phyloP scores from a whole-genome alignment of 805 yeast genomes.

The Pichia scutulata region DNA sequence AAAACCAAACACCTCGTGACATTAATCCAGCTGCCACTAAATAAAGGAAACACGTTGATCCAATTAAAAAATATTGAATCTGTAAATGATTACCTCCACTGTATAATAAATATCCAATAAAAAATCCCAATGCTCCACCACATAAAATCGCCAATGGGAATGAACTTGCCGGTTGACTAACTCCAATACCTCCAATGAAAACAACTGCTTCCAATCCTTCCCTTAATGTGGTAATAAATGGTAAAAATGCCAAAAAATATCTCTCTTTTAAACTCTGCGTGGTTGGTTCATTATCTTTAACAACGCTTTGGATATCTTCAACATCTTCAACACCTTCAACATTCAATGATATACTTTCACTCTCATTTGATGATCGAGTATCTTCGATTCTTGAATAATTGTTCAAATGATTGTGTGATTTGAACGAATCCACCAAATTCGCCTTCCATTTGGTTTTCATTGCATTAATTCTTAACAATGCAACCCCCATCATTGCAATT shows the following conservation, averaged over 20 bases:
- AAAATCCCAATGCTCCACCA: conserved; percentile 52
- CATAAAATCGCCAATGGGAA: conserved; percentile 55
- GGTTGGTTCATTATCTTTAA: not conserved
- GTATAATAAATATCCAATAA: conserved; percentile 62
- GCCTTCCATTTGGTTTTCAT: conserved; percentile 76
- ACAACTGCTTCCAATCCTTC: conserved; percentile 92
- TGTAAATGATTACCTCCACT: conserved; percentile 74
- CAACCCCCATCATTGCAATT: conserved; percentile 81
- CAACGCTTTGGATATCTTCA: not conserved
- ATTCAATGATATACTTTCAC: conserved; percentile 18
- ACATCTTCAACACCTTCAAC: too few relatives aligned
- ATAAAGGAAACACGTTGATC: conserved; percentile 74
- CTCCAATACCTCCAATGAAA: conserved; percentile 82
- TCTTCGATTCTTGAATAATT: not conserved
- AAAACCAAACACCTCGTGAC: conserved; percentile 85
- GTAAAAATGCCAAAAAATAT: conserved; percentile 66
- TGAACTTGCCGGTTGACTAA: conserved; percentile 58
- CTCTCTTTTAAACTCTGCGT: conserved; percentile 37
- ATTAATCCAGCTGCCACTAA: conserved; percentile 81
- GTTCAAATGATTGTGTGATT: conserved; percentile 6
- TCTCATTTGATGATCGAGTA: conserved; percentile 26
- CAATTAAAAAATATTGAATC: conserved; percentile 63
- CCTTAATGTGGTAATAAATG: conserved; percentile 78
- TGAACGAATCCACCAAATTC: conserved; percentile 32
- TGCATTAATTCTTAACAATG: conserved; percentile 71